These are phyloP conservation scores for Mycena galopus DNA, from an alignment of 768 basidiomycete genomes.

Conservation along the genomic window DNA sequence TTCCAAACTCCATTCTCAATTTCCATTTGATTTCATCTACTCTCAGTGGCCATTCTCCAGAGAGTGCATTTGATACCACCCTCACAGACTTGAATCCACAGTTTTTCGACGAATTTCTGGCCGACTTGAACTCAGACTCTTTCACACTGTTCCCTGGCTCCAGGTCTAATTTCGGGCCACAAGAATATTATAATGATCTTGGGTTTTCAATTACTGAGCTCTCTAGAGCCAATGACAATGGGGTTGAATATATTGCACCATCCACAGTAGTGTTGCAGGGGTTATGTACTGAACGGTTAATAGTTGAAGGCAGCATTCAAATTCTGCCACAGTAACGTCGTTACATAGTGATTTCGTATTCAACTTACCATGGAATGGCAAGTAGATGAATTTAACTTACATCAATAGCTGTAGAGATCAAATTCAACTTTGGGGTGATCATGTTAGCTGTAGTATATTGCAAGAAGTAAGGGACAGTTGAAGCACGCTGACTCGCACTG, in stretches of 20 bases:
- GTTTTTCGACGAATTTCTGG: background rate
- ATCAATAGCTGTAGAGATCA: background rate
- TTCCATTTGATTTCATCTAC: too few species aligned
- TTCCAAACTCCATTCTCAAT: too few species aligned
- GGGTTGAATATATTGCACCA: background rate
- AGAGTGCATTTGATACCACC: background rate
- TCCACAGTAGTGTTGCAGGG: too few species aligned
- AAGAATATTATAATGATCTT: background rate
- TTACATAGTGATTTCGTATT: background rate
- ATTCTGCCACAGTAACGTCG: background rate
- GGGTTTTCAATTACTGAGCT: background rate
- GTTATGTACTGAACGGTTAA: too few species aligned
- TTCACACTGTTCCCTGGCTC: background rate
- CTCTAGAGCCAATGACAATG: background rate
- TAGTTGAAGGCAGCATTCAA: background rate
- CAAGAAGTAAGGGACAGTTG: background rate
- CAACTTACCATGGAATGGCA: background rate
- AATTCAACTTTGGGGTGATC: background rate
- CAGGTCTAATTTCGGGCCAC: conserved; percentile 1
- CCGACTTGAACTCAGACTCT: background rate
- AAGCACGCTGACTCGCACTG: background rate
- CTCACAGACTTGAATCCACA: background rate
- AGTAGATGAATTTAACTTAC: background rate
- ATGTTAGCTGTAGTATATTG: background rate
- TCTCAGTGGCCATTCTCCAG: background rate